Base-by-base conservation (phyloP, 2,329 filamentous ascomycete genomes). In the Penicillium sp. region DNA sequence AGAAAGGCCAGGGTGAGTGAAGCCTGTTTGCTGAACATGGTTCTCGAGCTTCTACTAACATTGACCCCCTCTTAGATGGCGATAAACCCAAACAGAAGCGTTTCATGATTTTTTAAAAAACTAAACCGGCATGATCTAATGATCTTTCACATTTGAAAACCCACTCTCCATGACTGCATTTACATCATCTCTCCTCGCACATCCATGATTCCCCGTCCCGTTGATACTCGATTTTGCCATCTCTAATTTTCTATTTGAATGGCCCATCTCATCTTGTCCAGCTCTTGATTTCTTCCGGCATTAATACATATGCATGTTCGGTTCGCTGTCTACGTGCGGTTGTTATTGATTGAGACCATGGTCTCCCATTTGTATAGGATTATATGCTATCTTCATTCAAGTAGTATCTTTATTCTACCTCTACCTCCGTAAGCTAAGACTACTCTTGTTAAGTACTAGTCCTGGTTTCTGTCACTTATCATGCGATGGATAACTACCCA, bases 21-120 rank as follows among this genome's bases (percentile, higher is more conserved):
- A 21, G 7, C 10, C 4, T 5, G 8, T 18, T 18, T 3, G 19
- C 13, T 5, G 7, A 37, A 24, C 19, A 5, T 14, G 6, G 14
- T 7, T 8, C 19, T 24, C 24, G 21, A 4, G n/a, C 2, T 56
- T 42, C 4, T 14, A 26, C 34, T 42, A 10, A 37, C 18, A 37
- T 21, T 1, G 5, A 24, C 11, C 8, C 19, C 11, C 24, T 18
- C 7, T 11, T n/a, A 58, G 58, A 62, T 34, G 1, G 18, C 14
- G 59, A 60, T 2, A 64, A 64, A 37, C 46, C 53, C 8, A 65
- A 65, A 50, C 61, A 63, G 55, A 65, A 65, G 52, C 62, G 63
- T 24, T 65, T 65, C 29, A 61, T 59, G 51, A 67, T 64, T 31
- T 65, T 64, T 46, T 65, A 26, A 59, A 42, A 10, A 5, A 28